Percentiles rank a stretch among this genome's conserved stretches.
Conservation (phyloP, 2,329 filamentous ascomycete species). For the Fusarium nygamai region DNA sequence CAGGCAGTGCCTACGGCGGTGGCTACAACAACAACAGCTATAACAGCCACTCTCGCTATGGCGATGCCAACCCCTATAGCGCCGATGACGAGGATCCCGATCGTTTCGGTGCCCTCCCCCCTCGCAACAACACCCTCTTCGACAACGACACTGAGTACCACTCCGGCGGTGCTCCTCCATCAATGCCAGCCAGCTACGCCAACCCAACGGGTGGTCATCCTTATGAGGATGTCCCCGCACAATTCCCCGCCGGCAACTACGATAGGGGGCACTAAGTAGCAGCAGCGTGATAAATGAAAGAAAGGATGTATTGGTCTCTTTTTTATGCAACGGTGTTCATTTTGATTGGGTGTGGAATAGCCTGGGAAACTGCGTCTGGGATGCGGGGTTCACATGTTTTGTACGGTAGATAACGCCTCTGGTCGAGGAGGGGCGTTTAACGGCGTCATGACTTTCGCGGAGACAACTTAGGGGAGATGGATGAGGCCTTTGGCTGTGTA, state of each 20-base stretch:
- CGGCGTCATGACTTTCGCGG: constrained; percentile 39
- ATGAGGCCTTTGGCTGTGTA: constrained; percentile 27
- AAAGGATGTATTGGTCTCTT: constrained; percentile 34
- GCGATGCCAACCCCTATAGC: constrained; percentile 51
- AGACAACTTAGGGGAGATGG: constrained; percentile 20
- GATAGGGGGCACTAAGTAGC: constrained; percentile 57
- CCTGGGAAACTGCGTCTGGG: constrained; percentile 32
- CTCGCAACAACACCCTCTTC: constrained; percentile 56
- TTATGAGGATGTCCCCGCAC: constrained; percentile 54
- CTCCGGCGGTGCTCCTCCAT: constrained; percentile 42
- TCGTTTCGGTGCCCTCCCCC: constrained; percentile 52
- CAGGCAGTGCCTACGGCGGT: constrained; percentile 32
- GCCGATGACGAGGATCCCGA: constrained; percentile 53
- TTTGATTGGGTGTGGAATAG: constrained; percentile 30
- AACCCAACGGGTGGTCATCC: constrained; percentile 38
- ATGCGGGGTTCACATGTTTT: constrained; percentile 26
- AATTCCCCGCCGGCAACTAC: constrained; percentile 68
- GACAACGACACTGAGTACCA: constrained; percentile 62
- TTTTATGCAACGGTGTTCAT: constrained; percentile 30
- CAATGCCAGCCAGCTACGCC: constrained; percentile 40
- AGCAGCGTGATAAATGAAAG: constrained; percentile 27
- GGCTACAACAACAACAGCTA: constrained; percentile 49
- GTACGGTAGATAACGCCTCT: constrained; percentile 41
- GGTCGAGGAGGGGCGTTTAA: constrained; percentile 32
- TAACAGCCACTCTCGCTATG: constrained; percentile 48